Evolutionary conservation across 768 basidiomycete species (phyloP).

Genomic region (Dentipellis sp.): DNA sequence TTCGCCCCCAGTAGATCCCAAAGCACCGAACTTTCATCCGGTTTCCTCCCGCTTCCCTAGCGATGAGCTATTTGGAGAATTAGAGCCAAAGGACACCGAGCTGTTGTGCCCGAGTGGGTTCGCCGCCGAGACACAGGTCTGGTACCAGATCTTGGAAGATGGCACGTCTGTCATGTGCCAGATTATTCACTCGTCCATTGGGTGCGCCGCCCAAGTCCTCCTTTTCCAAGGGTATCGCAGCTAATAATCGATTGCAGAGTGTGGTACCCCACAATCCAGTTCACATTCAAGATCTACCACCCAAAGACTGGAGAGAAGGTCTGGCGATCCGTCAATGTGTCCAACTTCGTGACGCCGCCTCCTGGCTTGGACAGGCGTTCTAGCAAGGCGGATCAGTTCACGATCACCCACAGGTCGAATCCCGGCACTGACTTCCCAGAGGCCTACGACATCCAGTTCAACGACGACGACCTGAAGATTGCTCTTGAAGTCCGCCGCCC

Average conservation of each 20-base stretch:
- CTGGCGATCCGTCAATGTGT: constrained; percentile 86
- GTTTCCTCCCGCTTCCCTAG: constrained; percentile 53
- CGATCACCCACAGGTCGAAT: constrained; percentile 56
- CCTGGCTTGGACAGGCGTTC: constrained; percentile 79
- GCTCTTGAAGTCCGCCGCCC: constrained; percentile 67
- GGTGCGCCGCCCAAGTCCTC: constrained; percentile 42
- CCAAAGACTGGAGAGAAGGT: constrained; percentile 60
- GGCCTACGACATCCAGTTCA: constrained; percentile 70
- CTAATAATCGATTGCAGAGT: constrained; percentile 37
- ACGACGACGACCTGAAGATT: constrained; percentile 74
- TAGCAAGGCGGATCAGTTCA: constrained; percentile 77
- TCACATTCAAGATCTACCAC: constrained; percentile 83
- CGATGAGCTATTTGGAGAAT: constrained; percentile 62
- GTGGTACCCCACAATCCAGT: constrained; percentile 93
- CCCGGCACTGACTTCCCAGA: constrained; percentile 58
- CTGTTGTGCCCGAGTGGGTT: constrained; percentile 83
- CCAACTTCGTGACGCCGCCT: constrained; percentile 70
- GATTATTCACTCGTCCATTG: constrained; percentile 81
- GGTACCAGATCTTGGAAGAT: constrained; percentile 76
- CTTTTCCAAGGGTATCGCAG: constrained; percentile 5
- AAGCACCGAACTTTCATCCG: constrained; percentile 75
- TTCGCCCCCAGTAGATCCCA: constrained; percentile 47
- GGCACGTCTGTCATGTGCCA: constrained; percentile 75
- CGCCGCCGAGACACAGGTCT: constrained; percentile 82
- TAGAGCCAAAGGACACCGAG: constrained; percentile 66